A percentile compares a stretch with the other conserved stretches of the same genome.
Conservation (phyloP, 352 stramenopile genomes). For the Phytophthora palmivora region DNA sequence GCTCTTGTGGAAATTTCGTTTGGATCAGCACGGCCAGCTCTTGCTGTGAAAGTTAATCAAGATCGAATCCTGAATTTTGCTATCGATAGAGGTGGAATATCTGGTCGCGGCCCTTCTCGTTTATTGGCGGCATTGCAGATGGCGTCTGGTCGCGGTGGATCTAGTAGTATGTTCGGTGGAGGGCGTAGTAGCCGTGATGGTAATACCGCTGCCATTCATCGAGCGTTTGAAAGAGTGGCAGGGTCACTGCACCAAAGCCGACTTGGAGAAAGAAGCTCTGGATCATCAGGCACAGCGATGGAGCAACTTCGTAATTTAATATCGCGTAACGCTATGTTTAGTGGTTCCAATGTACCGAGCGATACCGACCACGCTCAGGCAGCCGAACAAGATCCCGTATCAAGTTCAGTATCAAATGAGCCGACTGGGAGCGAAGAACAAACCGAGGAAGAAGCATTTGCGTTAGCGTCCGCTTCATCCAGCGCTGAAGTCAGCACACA, state of each 20-base stretch:
- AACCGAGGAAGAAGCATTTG: conserved; percentile 27
- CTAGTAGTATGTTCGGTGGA: conserved; percentile 34
- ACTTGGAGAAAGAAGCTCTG: conserved; percentile 18
- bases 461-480: conserved; percentile 5
- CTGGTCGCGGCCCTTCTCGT: conserved; percentile 48
- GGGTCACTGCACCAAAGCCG: conserved; percentile 43
- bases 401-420: conserved; percentile 15
- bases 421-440: conserved; percentile 28
- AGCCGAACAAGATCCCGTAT: conserved; percentile 4
- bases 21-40: conserved; percentile 35
- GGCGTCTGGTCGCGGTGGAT: conserved; percentile 32
- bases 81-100: conserved; percentile 23
- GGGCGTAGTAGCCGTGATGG: conserved; percentile 21
- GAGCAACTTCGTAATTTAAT: conserved; percentile 67
- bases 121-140: conserved; percentile 69
- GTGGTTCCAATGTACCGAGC: conserved; percentile 12
- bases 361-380: conserved; percentile 21
- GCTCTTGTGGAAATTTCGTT: conserved; percentile 69
- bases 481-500: conserved; percentile 8
- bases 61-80: conserved; percentile 66
- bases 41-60: conserved; percentile 67
- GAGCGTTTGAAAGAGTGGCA: conserved; percentile 53
- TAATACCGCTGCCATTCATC: conserved; percentile 41
- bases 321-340: conserved; percentile 38
- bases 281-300: conserved; percentile 42